Conservation (phyloP, 345 rosid genomes). For the Linum lewisii region DNA sequence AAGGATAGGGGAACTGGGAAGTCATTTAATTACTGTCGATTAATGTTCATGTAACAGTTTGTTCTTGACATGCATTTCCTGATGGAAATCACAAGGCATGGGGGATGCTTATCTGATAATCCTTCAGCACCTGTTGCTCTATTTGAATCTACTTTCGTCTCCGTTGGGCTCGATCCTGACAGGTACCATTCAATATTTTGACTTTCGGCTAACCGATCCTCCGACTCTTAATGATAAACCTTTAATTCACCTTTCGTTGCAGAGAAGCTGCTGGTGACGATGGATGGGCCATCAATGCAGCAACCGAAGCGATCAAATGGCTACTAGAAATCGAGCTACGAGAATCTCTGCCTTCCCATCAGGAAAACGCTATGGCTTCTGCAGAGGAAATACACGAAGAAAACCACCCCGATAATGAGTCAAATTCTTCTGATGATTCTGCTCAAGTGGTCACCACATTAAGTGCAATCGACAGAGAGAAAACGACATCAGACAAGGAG, state of each 20-base stretch:
- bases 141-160: conserved; percentile 28
- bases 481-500: conserved; percentile 2
- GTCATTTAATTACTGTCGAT: background rate
- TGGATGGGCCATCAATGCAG: conserved; percentile 31
- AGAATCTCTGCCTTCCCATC: conserved; percentile 7
- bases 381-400: conserved; percentile 13
- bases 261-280: conserved; percentile 18
- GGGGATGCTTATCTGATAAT: conserved; percentile 33
- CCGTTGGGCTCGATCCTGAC: conserved; percentile 36
- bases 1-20: background rate
- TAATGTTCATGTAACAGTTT: conserved; percentile 25
- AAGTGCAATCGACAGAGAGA: background rate
- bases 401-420: conserved; percentile 12
- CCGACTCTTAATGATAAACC: background rate
- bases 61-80: conserved; percentile 43
- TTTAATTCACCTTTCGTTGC: conserved; percentile 8
- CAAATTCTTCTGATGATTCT: conserved; percentile 13
- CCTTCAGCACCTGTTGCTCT: conserved; percentile 28
- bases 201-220: conserved; percentile 1
- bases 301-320: conserved; percentile 31
- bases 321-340: conserved; percentile 24
- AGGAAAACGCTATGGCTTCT: background rate
- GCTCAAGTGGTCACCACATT: conserved; percentile 1
- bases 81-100: conserved; percentile 27
- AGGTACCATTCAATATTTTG: conserved; percentile 23